phyloP scores from a whole-genome alignment of 257 asterid species.

The Petunia secreta region DNA sequence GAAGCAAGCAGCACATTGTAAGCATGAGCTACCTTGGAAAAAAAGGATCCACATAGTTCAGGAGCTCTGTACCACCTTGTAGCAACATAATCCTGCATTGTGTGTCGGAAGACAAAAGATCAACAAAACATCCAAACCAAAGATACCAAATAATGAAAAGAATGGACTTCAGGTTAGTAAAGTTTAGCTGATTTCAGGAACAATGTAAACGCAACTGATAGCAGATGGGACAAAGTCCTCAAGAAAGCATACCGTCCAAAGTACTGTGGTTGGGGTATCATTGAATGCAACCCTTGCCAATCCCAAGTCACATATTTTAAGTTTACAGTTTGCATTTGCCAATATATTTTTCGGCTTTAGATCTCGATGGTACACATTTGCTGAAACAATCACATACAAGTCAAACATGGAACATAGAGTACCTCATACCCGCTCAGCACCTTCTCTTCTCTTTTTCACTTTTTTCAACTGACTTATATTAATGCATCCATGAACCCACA shows the following conservation, averaged over 20 bases:
- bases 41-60: slow-evolving; percentile 96
- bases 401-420: slow-evolving; percentile 24
- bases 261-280: slow-evolving; percentile 81
- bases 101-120: slow-evolving; percentile 27
- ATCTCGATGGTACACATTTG: slow-evolving; percentile 92
- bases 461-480: too few species aligned
- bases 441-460: too few species aligned
- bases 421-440: not conserved
- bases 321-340: slow-evolving; percentile 98
- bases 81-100: slow-evolving; percentile 92
- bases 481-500: too few species aligned
- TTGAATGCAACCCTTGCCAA: slow-evolving; percentile 90
- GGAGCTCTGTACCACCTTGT: slow-evolving; percentile 99
- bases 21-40: slow-evolving; percentile 68
- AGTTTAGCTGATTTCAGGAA: not conserved
- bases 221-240: slow-evolving; percentile 8
- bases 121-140: not conserved
- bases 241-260: slow-evolving; percentile 78
- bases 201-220: not conserved
- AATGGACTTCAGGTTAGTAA: not conserved
- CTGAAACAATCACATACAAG: slow-evolving; percentile 51
- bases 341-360: slow-evolving; percentile 91
- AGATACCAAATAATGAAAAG: not conserved
- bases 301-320: slow-evolving; percentile 91
- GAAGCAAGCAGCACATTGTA: slow-evolving; percentile 25